These are phyloP conservation scores for Hyaloperonospora brassicae DNA, from an alignment of 352 stramenopile species.

Conservation along the genomic window DNA sequence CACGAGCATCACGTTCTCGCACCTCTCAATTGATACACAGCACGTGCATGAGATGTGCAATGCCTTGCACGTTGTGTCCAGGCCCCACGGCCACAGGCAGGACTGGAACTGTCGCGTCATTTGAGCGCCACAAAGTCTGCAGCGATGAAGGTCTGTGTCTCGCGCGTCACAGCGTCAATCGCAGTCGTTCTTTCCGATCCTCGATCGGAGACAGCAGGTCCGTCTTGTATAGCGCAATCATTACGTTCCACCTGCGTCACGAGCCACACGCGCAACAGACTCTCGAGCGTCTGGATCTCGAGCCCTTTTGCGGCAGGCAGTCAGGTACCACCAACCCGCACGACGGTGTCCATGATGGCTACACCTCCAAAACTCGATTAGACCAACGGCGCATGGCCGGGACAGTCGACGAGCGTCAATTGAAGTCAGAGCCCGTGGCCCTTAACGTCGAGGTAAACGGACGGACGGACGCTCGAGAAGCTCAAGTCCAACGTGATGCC, in stretches of 20 bases:
- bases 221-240: constrained; percentile 96
- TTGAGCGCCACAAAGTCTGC: constrained; percentile 18
- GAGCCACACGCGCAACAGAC: constrained; percentile 93
- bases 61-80: constrained; percentile 34
- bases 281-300: constrained; percentile 98
- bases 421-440: constrained; percentile 76
- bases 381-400: constrained; percentile 97
- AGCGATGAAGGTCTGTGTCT: constrained; percentile 45
- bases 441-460: constrained; percentile 22
- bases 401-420: constrained; percentile 93
- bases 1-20: constrained; percentile 34
- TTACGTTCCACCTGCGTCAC: constrained; percentile 77
- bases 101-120: constrained; percentile 40
- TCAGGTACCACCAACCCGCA: constrained; percentile 91
- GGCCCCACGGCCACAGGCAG: constrained; percentile 70
- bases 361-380: constrained; percentile 97
- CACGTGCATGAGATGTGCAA: constrained; percentile 37
- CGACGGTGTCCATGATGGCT: constrained; percentile 98
- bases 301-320: constrained; percentile 87
- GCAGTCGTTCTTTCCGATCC: constrained; percentile 17
- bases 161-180: constrained; percentile 57
- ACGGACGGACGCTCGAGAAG: constrained; percentile 91
- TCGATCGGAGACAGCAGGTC: constrained; percentile 80
- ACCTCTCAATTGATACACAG: constrained; percentile 29
- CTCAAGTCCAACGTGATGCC: constrained; percentile 98